These are phyloP conservation scores for Paraconiothyrium brasiliense DNA, from an alignment of 2,329 filamentous ascomycete species.

Conservation along the genomic window DNA sequence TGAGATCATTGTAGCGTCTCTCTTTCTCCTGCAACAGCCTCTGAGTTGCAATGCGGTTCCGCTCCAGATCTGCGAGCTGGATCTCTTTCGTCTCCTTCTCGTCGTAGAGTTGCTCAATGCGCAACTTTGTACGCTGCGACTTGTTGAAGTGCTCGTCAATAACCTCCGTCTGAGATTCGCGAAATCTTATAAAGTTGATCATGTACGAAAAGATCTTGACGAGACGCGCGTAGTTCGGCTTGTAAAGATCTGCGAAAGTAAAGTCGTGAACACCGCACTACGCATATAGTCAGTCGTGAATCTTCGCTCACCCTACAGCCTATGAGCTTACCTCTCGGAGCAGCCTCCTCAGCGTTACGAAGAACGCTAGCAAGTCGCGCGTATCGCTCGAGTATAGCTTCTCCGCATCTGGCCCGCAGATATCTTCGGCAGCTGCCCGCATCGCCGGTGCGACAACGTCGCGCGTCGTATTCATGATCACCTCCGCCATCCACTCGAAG, in stretches of 20 bases:
- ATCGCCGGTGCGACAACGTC: constrained; percentile 95
- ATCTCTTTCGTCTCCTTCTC: constrained; percentile 89
- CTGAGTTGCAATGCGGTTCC: constrained; percentile 82
- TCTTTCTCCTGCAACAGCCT: constrained; percentile 84
- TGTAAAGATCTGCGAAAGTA: constrained; percentile 89
- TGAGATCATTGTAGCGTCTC: constrained; percentile 85
- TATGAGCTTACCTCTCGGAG: constrained; percentile 67
- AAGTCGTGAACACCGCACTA: constrained; percentile 93
- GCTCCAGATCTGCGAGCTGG: constrained; percentile 80
- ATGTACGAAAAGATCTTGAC: constrained; percentile 97
- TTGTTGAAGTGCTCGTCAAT: constrained; percentile 97
- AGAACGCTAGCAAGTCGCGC: constrained; percentile 95
- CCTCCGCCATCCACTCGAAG: constrained; percentile 96
- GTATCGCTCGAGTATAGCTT: constrained; percentile 82
- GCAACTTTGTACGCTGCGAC: constrained; percentile 82
- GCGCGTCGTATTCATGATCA: constrained; percentile 91
- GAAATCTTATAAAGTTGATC: constrained; percentile 98
- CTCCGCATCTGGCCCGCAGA: constrained; percentile 85
- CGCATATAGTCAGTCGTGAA: constrained; percentile 21
- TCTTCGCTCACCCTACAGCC: neutral
- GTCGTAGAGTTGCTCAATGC: constrained; percentile 84
- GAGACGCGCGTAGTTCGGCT: constrained; percentile 87
- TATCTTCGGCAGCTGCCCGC: constrained; percentile 87
- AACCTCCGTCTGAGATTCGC: constrained; percentile 86
- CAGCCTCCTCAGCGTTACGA: constrained; percentile 80